Evolutionary conservation across 306 rosid species (phyloP).

Genomic region (Dryas alaskensis): DNA sequence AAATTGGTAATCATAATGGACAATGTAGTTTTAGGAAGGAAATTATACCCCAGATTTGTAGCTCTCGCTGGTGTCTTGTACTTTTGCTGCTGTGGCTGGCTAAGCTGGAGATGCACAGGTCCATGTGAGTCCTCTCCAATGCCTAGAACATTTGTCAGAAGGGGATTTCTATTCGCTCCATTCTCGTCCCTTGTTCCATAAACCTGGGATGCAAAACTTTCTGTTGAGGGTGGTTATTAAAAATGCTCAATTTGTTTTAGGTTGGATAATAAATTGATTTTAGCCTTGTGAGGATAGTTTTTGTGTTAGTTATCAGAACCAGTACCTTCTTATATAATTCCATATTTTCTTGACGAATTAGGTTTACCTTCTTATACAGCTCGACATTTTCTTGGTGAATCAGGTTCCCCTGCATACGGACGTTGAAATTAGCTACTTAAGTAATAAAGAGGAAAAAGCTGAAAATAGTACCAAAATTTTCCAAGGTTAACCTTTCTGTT

Average conservation of each 20-base stretch:
- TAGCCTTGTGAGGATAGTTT: constrained; percentile 17
- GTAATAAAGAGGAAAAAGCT: constrained; percentile 1
- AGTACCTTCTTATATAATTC: constrained; percentile 57
- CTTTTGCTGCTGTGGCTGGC: constrained; percentile 69
- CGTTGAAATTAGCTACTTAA: constrained; percentile 3
- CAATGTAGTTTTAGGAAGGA: constrained; percentile 21
- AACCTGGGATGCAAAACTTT: constrained; percentile 53
- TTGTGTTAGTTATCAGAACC: constrained; percentile 25
- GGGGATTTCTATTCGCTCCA: constrained; percentile 40
- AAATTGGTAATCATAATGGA: constrained; percentile 21
- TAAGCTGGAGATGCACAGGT: constrained; percentile 78
- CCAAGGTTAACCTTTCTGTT: constrained; percentile 65
- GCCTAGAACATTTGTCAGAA: constrained; percentile 44
- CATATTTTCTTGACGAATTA: constrained; percentile 59
- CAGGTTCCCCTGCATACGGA: constrained; percentile 62
- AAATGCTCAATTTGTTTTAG: constrained; percentile 6
- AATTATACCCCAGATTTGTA: constrained; percentile 62
- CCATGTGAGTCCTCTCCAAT: constrained; percentile 53
- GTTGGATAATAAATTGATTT: constrained; percentile 15
- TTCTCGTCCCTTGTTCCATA: constrained; percentile 59
- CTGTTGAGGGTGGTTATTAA: constrained; percentile 38
- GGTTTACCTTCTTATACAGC: constrained; percentile 69
- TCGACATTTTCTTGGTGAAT: constrained; percentile 76
- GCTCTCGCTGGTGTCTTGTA: constrained; percentile 42
- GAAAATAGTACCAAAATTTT: constrained; percentile 25